Percentiles rank a stretch among this genome's conserved stretches.
Evolutionary conservation across 2,329 filamentous ascomycete genomes (phyloP).

Genomic region (Fusarium sp.): DNA sequence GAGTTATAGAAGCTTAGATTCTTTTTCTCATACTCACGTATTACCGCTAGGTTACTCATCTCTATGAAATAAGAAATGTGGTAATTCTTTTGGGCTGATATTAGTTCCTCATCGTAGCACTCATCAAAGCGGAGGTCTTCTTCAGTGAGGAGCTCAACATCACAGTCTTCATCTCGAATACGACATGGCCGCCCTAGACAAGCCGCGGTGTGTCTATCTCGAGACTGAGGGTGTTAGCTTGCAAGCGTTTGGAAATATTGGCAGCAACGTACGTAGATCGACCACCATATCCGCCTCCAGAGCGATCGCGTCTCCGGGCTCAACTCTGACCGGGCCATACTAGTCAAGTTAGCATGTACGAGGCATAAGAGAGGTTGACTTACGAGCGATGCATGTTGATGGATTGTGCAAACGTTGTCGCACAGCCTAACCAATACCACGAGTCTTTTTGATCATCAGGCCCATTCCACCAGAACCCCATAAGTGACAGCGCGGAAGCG

Average conservation of each 20-base stretch:
- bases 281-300: slow-evolving; percentile 38
- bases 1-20: fast-evolving
- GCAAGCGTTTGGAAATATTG: not conserved
- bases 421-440: slow-evolving; percentile 37
- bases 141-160: slow-evolving; percentile 20
- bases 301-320: slow-evolving; percentile 3
- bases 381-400: slow-evolving; percentile 37
- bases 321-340: not conserved
- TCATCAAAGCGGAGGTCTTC: slow-evolving; percentile 29
- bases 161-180: slow-evolving; percentile 39
- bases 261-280: slow-evolving; percentile 24
- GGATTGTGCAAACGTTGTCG: slow-evolving; percentile 30
- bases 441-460: slow-evolving; percentile 38
- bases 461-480: slow-evolving; percentile 37
- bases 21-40: not conserved
- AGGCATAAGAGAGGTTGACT: fast-evolving
- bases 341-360: not conserved
- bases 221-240: not conserved
- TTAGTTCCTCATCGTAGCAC: not conserved
- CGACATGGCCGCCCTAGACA: slow-evolving; percentile 29
- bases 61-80: slow-evolving; percentile 30
- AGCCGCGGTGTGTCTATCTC: slow-evolving; percentile 33
- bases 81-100: slow-evolving; percentile 12
- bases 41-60: slow-evolving; percentile 13
- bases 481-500: slow-evolving; percentile 14